Base-by-base conservation (phyloP, 2,329 filamentous ascomycete genomes). In the Neofusicoccum kwambonambiense region DNA sequence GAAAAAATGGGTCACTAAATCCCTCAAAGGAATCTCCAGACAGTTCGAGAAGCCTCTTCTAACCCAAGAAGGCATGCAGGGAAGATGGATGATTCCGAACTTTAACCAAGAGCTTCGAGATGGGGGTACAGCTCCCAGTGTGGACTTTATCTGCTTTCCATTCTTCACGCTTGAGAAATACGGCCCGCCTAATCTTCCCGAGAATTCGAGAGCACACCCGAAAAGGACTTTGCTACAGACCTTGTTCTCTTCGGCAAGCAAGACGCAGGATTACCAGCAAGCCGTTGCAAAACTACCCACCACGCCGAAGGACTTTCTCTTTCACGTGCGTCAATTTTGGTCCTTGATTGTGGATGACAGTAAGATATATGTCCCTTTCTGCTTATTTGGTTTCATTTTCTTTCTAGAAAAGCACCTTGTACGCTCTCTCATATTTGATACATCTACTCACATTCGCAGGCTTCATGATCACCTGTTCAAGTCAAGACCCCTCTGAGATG, bases 161-260 rank as follows among this genome's bases (percentile, higher is more conserved):
- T 60, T 19, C 39, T 60, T 60, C 31, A 47, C 41, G 2, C 42
- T 60, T 8, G 56, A 60, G 56, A 60, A 60, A n/a, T 60, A 60
- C 5, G 56, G 42, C n/a, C 56, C 56, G 27, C 42, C 56, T 13
- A 15, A 4, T 19, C 42, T 60, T 2, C 56, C 56, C 6, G 56
- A 60, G 5, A 35, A 60, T 27, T 60, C 56, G 13, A 60, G 12
- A n/a, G 56, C 41, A 8, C 56, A 60, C 15, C 56, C 56, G 41
- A 45, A 37, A 11, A 35, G 41, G 12, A 60, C 56, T 13, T 15
- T 60, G 39, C 42, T 60, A 1, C 56, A 60, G 11, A 60, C 56
- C 6, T 19, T 60, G 22, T 60, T 60, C n/a, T 60, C 56, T 19
- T 60, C 56, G 9, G 56, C 56, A 5, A 60, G 42, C 22, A 41